Evolutionary conservation across 441 rosid genomes (phyloP), one percentile per base, ranked within the genome.

Genomic region (Manihot esculenta): DNA sequence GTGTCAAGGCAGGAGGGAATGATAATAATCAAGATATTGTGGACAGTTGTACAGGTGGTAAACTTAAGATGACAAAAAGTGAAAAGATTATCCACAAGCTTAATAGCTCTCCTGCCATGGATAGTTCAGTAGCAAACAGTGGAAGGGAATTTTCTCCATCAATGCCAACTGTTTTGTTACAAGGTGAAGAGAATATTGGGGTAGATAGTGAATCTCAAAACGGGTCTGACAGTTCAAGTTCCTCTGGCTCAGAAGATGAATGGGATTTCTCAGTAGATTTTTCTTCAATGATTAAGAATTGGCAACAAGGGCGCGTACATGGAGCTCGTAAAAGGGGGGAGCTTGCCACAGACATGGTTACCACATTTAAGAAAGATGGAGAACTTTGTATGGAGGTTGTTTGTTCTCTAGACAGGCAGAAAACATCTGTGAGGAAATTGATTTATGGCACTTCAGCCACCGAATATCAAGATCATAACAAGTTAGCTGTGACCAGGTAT

Each of bases 311-410:
- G 2, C 30, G 38, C 49, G 62, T 0, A 12, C 68, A 45, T 20
- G 48, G 27, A 60, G 48, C 54, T 74, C 7, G 5, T 44, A 76
- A 33, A 54, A 48, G 44, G 10, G 80, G 83, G 83, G 58, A 74
- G 15, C 73, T n/a, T 66, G 72, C 64, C 30, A 30, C 17, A 7
- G 61, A 84, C 2, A 62, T 80, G 81, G 10, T 38, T 42, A 41
- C 30, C 2, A 75, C 78, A 63, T 62, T 82, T 49, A 5, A 4
- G 24, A 58, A 55, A 61, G 80, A 84, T 41, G 64, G 23, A 18
- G 64, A 71, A 61, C 49, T 78, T 10, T 74, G 78, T 44, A 62
- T 84, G 80, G 63, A 66, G 50, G 85, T 85, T 70, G 72, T 82
- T 62, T 82, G 83, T 68, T 80, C 80, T 72, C 76, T 82, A 45